A percentile compares a stretch with the other conserved stretches of the same genome.
Evolutionary conservation across 768 basidiomycete genomes (phyloP).

Genomic region (Cubamyces sp.): DNA sequence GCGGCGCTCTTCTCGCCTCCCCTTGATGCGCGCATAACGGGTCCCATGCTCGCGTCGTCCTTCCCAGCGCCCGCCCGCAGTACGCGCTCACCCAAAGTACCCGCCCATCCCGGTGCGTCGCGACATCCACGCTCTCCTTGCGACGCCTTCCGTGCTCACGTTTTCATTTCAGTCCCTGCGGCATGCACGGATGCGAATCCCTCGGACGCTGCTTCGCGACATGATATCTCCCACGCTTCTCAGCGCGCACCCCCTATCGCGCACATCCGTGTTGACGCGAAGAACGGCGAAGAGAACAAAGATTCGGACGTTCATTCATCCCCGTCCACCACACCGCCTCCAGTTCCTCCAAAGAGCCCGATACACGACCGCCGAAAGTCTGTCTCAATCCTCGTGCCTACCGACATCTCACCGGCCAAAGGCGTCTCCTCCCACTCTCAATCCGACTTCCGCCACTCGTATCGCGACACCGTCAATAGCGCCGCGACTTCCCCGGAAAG

Average conservation of each 20-base stretch:
- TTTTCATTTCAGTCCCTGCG: background rate
- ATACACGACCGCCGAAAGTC: conserved; percentile 16
- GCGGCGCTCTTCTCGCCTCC: background rate
- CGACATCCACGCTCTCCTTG: background rate
- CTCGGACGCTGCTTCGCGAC: background rate
- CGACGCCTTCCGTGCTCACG: background rate
- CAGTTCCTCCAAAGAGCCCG: conserved; percentile 24
- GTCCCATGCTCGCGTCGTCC: background rate
- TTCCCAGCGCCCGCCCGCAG: background rate
- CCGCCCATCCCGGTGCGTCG: background rate
- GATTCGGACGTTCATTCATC: background rate
- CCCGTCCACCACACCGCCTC: conserved; percentile 16
- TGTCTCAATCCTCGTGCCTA: conserved; percentile 23
- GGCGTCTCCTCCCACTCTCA: conserved; percentile 14
- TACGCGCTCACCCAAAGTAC: background rate
- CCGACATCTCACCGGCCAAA: conserved; percentile 21
- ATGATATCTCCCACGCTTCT: background rate
- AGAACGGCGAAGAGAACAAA: conserved; percentile 1
- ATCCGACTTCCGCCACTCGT: conserved; percentile 16
- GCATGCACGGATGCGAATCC: background rate
- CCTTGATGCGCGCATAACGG: conserved; percentile 1
- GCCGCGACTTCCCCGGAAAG: conserved; percentile 15
- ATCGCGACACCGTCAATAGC: conserved; percentile 10
- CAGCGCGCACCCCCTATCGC: conserved; percentile 2
- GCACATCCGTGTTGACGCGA: background rate